A percentile compares a stretch with the other conserved stretches of the same genome.
phyloP scores from a whole-genome alignment of 208 protist species.

The Trypanosoma melophagium region DNA sequence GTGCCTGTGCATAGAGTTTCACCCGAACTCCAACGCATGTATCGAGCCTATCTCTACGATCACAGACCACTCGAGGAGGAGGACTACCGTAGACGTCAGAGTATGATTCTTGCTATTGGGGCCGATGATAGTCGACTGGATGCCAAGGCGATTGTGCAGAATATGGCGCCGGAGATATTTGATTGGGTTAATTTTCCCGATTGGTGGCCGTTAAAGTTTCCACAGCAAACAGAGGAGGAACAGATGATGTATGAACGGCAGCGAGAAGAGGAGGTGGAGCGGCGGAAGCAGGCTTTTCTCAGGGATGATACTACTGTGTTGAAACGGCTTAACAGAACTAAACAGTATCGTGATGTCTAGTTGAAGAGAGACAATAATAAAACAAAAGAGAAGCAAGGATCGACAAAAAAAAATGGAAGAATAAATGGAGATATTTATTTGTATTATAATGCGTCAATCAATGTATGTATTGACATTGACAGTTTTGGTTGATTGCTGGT shows the following conservation, averaged over 20 bases:
- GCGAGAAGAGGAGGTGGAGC: constrained; percentile 74
- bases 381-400: too few species aligned
- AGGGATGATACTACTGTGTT: constrained; percentile 69
- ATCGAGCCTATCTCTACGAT: constrained; percentile 80
- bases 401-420: background rate
- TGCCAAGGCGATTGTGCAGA: constrained; percentile 69
- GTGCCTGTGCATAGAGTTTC: constrained; percentile 81
- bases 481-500: too few species aligned
- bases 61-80: constrained; percentile 78
- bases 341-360: constrained; percentile 68
- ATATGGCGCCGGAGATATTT: constrained; percentile 85
- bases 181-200: constrained; percentile 90
- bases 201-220: constrained; percentile 87
- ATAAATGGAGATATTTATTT: background rate
- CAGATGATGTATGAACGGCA: constrained; percentile 73
- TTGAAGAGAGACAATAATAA: background rate
- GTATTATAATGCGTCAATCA: too few species aligned
- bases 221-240: constrained; percentile 77
- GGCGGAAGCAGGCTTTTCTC: constrained; percentile 62
- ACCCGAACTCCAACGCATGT: constrained; percentile 83
- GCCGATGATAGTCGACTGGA: constrained; percentile 68
- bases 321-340: constrained; percentile 72
- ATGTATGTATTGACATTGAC: too few species aligned
- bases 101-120: constrained; percentile 48
- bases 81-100: constrained; percentile 47